Evolutionary conservation across 345 rosid species (phyloP).

Genomic region (Rhodamnia argentea): DNA sequence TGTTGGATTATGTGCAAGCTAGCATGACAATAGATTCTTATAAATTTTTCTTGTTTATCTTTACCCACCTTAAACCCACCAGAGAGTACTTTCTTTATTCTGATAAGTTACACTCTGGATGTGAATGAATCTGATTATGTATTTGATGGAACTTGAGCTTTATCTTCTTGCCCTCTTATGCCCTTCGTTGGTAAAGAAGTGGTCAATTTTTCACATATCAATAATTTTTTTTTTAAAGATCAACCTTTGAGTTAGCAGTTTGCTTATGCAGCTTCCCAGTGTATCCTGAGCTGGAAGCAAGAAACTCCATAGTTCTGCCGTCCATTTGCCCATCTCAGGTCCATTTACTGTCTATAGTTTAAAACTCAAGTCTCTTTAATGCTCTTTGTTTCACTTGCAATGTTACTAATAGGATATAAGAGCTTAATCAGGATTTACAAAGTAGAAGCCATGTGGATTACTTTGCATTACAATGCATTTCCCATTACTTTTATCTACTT

Average conservation of each 20-base stretch:
- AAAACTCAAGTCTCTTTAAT: not conserved
- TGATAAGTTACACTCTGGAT: not conserved
- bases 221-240: not conserved
- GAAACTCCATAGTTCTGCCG: slow-evolving; percentile 66
- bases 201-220: not conserved
- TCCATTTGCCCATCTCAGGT: slow-evolving; percentile 89
- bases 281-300: slow-evolving; percentile 83
- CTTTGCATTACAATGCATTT: not conserved
- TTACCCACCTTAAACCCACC: not conserved
- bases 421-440: not conserved
- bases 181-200: not conserved
- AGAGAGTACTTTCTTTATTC: not conserved
- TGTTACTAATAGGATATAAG: not conserved
- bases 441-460: not conserved
- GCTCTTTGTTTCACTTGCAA: not conserved
- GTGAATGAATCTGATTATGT: not conserved
- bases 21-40: not conserved
- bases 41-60: not conserved
- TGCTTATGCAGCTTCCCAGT: slow-evolving; percentile 55
- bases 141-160: not conserved
- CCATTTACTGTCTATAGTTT: not conserved
- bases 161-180: not conserved
- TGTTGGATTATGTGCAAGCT: not conserved
- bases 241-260: slow-evolving; percentile 5
- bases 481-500: not conserved